phyloP scores from a whole-genome alignment of 129 eudicot genomes.

The Flaveria sonorensis region DNA sequence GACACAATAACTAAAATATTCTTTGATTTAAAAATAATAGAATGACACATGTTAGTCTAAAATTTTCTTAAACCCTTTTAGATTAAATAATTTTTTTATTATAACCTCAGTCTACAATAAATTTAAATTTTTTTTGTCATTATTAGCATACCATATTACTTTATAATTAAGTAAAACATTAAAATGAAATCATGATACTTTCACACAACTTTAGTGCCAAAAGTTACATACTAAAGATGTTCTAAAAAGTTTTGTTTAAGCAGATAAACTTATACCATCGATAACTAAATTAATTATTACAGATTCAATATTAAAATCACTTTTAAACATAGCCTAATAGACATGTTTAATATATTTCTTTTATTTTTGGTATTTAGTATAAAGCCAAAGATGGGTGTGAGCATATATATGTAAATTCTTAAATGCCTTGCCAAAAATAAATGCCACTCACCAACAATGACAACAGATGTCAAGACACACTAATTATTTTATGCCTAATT shows the following conservation, averaged over 20 bases:
- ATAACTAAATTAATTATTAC: too few relatives aligned
- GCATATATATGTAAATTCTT: slow-evolving; percentile 20
- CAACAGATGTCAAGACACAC: slow-evolving; percentile 9
- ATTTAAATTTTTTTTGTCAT: not conserved
- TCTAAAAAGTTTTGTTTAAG: not conserved
- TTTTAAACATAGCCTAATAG: not conserved
- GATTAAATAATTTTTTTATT: too few relatives aligned
- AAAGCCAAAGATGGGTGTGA: not conserved
- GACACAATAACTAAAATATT: too few relatives aligned
- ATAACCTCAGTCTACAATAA: not conserved
- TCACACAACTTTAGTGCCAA: not conserved
- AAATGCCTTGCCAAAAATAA: slow-evolving; percentile 15
- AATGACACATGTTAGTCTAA: too few relatives aligned
- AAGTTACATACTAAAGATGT: not conserved
- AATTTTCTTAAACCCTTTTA: too few relatives aligned
- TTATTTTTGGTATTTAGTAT: not conserved
- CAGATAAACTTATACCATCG: not conserved
- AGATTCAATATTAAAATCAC: not conserved
- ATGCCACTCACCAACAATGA: slow-evolving; percentile 30
- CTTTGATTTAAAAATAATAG: too few relatives aligned
- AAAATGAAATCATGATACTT: not conserved
- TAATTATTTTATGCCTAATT: slow-evolving; percentile 8
- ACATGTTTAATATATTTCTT: not conserved
- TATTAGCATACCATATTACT: not conserved
- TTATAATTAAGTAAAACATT: not conserved